A percentile compares a stretch with the other conserved stretches of the same genome.
These are phyloP conservation scores for Citropsis articulata DNA, from an alignment of 345 rosid genomes.

Conservation along the genomic window DNA sequence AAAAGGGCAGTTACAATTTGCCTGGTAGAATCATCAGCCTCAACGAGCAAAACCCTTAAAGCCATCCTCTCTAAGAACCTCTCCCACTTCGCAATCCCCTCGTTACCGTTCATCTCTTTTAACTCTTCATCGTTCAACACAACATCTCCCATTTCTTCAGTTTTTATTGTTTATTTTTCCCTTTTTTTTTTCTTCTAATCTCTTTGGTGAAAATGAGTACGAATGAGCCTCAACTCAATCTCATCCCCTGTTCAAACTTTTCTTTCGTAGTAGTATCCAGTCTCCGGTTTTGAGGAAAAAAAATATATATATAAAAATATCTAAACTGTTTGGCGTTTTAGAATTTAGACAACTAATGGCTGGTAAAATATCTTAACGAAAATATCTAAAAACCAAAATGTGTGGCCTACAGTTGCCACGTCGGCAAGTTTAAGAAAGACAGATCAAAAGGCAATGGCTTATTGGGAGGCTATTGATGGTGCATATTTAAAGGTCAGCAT, in stretches of 20 bases:
- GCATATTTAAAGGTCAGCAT: slow-evolving; percentile 5
- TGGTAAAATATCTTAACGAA: background rate
- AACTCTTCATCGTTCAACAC: slow-evolving; percentile 19
- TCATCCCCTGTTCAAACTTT: background rate
- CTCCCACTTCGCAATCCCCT: slow-evolving; percentile 62
- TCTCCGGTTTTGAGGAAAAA: no score
- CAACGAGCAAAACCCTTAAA: slow-evolving; percentile 75
- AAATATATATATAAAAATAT: no score
- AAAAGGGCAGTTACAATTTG: slow-evolving; percentile 86
- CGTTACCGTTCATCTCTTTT: slow-evolving; percentile 18
- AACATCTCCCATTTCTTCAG: slow-evolving; percentile 15
- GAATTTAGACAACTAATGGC: background rate
- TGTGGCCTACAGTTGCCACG: slow-evolving; percentile 16
- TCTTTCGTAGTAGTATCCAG: no score
- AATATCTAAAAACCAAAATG: background rate
- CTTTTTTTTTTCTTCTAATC: no score
- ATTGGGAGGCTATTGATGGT: slow-evolving; percentile 11
- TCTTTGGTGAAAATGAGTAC: background rate
- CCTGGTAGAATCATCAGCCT: slow-evolving; percentile 93
- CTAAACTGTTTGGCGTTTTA: no score
- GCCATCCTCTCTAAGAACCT: slow-evolving; percentile 63
- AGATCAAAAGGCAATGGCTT: slow-evolving; percentile 8
- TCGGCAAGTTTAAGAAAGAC: background rate
- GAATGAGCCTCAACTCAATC: background rate
- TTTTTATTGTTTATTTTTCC: background rate